Evolutionary conservation across 495 filamentous ascomycete genomes (phyloP).

Genomic region (Neurospora sp.): DNA sequence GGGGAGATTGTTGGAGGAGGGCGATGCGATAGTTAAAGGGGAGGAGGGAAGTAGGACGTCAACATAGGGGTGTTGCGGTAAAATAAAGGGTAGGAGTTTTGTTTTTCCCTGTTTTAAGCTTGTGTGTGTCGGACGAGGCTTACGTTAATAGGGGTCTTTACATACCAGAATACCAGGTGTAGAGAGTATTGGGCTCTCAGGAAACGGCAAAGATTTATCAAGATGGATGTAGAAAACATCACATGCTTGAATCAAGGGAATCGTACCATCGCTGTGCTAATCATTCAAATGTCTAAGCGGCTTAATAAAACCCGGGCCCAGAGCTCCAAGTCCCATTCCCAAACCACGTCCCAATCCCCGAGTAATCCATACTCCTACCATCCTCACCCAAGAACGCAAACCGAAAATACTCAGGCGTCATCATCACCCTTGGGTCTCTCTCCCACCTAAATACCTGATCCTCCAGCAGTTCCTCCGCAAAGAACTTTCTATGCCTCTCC

Average conservation of each 20-base stretch:
- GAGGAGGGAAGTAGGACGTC: conserved; percentile 2
- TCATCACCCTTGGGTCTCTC: conserved; percentile 2
- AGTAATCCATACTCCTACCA: conserved; percentile 11
- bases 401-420: conserved; percentile 14
- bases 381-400: conserved; percentile 11
- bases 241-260: neutral
- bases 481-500: conserved; percentile 17
- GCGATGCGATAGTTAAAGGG: conserved; percentile 35
- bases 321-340: conserved; percentile 18
- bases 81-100: no score
- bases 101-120: no score
- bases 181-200: neutral
- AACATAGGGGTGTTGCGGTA: no score
- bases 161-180: no score
- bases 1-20: conserved; percentile 38
- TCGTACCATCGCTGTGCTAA: neutral
- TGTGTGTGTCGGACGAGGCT: neutral
- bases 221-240: neutral
- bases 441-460: conserved; percentile 14
- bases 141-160: no score
- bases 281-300: neutral
- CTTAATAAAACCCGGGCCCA: conserved; percentile 12
- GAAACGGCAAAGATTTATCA: no score
- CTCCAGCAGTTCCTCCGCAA: conserved; percentile 7
- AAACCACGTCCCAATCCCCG: conserved; percentile 17